Evolutionary conservation across 257 asterid species (phyloP).

Genomic region (Solanum corneliomulleri): DNA sequence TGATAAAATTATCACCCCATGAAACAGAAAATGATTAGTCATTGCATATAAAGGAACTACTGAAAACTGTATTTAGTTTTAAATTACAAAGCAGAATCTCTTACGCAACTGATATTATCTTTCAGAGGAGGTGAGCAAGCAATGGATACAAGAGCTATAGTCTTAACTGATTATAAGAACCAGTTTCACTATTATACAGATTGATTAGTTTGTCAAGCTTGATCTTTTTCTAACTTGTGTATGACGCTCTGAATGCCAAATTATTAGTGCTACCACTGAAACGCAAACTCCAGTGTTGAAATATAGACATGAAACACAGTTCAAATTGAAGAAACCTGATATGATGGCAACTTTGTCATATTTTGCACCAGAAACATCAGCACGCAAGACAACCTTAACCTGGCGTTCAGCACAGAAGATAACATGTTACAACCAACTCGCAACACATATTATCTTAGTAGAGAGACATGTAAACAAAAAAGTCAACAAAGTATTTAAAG

Average conservation of each 20-base stretch:
- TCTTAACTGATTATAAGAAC: background rate
- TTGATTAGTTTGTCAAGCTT: background rate
- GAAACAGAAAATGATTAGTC: background rate
- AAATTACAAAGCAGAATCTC: background rate
- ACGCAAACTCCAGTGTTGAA: background rate
- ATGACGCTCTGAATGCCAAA: background rate
- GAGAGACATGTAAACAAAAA: background rate
- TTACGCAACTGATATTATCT: background rate
- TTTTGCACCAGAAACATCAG: slow-evolving; percentile 65
- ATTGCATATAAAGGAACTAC: background rate
- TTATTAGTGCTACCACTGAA: background rate
- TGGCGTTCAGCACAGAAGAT: slow-evolving; percentile 8
- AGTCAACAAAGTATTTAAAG: background rate
- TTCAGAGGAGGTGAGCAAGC: background rate
- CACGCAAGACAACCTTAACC: slow-evolving; percentile 95
- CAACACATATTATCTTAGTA: background rate
- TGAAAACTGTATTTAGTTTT: background rate
- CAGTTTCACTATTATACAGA: background rate
- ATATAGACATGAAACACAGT: background rate
- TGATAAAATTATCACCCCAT: background rate
- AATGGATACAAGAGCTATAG: background rate
- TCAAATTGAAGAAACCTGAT: slow-evolving; percentile 47
- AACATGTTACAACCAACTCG: background rate
- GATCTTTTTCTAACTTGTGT: background rate
- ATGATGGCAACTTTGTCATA: slow-evolving; percentile 83